Evolutionary conservation across 106 monocot genomes (phyloP).

Genomic region (Dioscorea zingiberensis): DNA sequence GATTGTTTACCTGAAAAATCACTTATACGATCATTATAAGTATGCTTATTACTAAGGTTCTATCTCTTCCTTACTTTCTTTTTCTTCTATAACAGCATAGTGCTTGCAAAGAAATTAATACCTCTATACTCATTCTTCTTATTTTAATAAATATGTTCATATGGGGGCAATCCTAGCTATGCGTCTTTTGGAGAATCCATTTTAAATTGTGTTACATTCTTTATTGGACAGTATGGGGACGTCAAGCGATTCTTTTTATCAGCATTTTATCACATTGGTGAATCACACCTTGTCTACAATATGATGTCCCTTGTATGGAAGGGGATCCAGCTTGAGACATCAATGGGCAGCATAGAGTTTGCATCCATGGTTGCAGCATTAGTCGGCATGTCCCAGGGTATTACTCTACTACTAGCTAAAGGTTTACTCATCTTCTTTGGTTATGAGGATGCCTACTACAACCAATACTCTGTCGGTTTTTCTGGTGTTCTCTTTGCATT

Average conservation of each 20-base stretch:
- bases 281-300: slow-evolving; percentile 90
- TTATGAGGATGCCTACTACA: slow-evolving; percentile 59
- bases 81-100: too few species aligned
- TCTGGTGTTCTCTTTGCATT: slow-evolving; percentile 91
- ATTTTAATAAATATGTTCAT: too few species aligned
- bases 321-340: slow-evolving; percentile 78
- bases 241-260: slow-evolving; percentile 85
- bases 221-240: slow-evolving; percentile 58
- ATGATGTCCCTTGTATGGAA: slow-evolving; percentile 99
- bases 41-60: too few species aligned
- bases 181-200: too few species aligned
- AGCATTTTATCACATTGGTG: slow-evolving; percentile 79
- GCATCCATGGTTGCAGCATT: slow-evolving; percentile 74
- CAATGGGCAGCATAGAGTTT: slow-evolving; percentile 78
- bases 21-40: too few species aligned
- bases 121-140: too few species aligned
- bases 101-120: too few species aligned
- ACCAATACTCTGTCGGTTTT: slow-evolving; percentile 70
- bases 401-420: slow-evolving; percentile 71
- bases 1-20: too few species aligned
- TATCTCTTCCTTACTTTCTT: too few species aligned
- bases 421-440: slow-evolving; percentile 54
- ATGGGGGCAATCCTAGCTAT: too few species aligned
- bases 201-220: background rate
- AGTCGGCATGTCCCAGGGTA: slow-evolving; percentile 79